A percentile compares a stretch with the other conserved stretches of the same genome.
Evolutionary conservation across 1,284 basidiomycete genomes (phyloP).

Genomic region (Filobasidium uniguttulatum): DNA sequence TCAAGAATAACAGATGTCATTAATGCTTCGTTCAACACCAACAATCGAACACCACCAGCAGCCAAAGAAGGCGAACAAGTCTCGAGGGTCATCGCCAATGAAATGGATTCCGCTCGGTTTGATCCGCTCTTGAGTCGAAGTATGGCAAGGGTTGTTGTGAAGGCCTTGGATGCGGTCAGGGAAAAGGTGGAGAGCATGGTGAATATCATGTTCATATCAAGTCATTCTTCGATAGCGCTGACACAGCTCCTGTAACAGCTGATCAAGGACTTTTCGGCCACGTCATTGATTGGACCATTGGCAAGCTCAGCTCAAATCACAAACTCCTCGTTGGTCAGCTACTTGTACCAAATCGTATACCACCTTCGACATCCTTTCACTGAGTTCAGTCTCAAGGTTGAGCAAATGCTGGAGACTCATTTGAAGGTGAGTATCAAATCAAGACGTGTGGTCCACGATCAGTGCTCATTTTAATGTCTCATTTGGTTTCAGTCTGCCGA

Average conservation of each 20-base stretch:
- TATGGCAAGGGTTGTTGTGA: slow-evolving; percentile 57
- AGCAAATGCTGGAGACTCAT: slow-evolving; percentile 47
- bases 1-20: slow-evolving; percentile 66
- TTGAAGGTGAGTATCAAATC: slow-evolving; percentile 43
- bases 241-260: slow-evolving; percentile 42
- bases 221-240: not conserved
- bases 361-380: slow-evolving; percentile 54
- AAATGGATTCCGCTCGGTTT: slow-evolving; percentile 81
- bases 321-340: slow-evolving; percentile 63
- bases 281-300: slow-evolving; percentile 56
- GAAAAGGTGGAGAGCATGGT: slow-evolving; percentile 55
- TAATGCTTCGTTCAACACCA: slow-evolving; percentile 54
- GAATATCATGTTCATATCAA: slow-evolving; percentile 22
- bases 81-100: slow-evolving; percentile 65
- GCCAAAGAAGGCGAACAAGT: slow-evolving; percentile 61
- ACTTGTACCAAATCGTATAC: slow-evolving; percentile 60
- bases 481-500: slow-evolving; percentile 44
- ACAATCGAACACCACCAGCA: slow-evolving; percentile 54
- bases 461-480: not conserved
- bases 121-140: slow-evolving; percentile 71
- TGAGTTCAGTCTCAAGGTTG: slow-evolving; percentile 55
- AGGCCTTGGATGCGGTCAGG: slow-evolving; percentile 53
- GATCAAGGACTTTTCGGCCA: slow-evolving; percentile 60
- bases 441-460: no score
- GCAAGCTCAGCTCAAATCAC: slow-evolving; percentile 61